A percentile compares a stretch with the other conserved stretches of the same genome.
phyloP scores from a whole-genome alignment of 441 rosid species.

The Viola pubescens region DNA sequence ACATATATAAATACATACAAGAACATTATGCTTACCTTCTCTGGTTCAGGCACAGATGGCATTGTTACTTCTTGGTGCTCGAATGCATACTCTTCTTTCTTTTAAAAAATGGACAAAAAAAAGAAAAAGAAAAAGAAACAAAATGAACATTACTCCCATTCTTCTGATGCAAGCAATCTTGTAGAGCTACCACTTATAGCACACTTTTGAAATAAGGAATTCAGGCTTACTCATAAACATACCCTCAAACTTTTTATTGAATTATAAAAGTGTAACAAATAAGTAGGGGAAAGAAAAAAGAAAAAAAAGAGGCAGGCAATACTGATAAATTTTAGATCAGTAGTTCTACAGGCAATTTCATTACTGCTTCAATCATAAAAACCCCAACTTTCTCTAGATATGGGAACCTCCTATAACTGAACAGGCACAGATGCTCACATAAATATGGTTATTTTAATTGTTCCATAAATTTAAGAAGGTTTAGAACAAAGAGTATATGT shows the following conservation, averaged over 20 bases:
- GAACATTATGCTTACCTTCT: conserved; percentile 38
- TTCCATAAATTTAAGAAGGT: no score
- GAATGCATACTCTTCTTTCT: conserved; percentile 74
- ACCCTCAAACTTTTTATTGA: neutral
- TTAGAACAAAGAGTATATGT: conserved; percentile 1
- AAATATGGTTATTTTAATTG: no score
- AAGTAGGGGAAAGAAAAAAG: no score
- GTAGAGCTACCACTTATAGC: neutral
- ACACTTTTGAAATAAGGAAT: neutral
- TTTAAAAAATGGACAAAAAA: no score
- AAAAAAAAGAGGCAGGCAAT: no score
- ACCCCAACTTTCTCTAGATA: no score
- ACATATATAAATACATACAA: conserved; percentile 7
- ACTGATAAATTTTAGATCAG: no score
- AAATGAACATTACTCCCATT: neutral
- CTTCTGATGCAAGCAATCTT: neutral
- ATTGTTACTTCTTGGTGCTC: conserved; percentile 64
- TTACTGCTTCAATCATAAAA: no score
- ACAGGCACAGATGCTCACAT: no score
- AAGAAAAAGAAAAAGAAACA: neutral
- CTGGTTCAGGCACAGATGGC: conserved; percentile 75
- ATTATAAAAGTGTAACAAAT: neutral
- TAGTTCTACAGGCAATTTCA: no score
- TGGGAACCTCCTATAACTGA: no score
- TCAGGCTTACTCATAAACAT: no score